phyloP scores from a whole-genome alignment of 768 basidiomycete species.

The Glaciozyma martinii region DNA sequence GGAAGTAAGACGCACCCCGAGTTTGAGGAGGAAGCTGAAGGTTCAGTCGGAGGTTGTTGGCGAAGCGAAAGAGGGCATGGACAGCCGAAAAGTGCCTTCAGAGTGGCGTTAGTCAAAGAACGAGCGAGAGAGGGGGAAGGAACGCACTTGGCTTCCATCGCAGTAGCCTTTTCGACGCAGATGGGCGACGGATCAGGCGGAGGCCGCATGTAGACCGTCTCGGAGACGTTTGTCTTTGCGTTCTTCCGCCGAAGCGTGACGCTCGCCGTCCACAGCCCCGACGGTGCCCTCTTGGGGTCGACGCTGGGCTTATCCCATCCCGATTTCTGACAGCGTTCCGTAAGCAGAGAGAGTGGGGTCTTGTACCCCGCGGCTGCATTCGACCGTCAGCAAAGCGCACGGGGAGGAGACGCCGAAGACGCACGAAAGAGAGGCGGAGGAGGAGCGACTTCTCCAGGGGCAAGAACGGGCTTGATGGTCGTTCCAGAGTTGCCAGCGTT shows the following conservation, averaged over 20 bases:
- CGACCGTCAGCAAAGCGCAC: background rate
- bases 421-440: constrained; percentile 26
- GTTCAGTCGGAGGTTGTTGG: constrained; percentile 44
- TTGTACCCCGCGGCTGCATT: constrained; percentile 53
- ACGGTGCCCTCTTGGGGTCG: constrained; percentile 56
- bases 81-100: constrained; percentile 15
- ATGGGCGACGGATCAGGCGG: constrained; percentile 48
- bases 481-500: constrained; percentile 4
- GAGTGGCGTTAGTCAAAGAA: background rate
- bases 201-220: constrained; percentile 63
- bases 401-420: background rate
- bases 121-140: constrained; percentile 54
- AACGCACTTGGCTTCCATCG: constrained; percentile 74
- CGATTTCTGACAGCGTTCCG: constrained; percentile 83
- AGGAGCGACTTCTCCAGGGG: constrained; percentile 10
- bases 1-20: constrained; percentile 48
- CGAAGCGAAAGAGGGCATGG: constrained; percentile 33
- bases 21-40: constrained; percentile 71
- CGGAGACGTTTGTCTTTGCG: constrained; percentile 56
- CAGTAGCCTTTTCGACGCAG: constrained; percentile 50
- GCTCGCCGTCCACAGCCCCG: constrained; percentile 52
- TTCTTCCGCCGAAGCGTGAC: constrained; percentile 60
- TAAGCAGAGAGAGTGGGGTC: constrained; percentile 65
- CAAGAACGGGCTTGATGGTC: constrained; percentile 3
- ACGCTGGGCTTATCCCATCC: constrained; percentile 79